phyloP scores from a whole-genome alignment of 1,284 basidiomycete species.

The Chalciporus sp. region DNA sequence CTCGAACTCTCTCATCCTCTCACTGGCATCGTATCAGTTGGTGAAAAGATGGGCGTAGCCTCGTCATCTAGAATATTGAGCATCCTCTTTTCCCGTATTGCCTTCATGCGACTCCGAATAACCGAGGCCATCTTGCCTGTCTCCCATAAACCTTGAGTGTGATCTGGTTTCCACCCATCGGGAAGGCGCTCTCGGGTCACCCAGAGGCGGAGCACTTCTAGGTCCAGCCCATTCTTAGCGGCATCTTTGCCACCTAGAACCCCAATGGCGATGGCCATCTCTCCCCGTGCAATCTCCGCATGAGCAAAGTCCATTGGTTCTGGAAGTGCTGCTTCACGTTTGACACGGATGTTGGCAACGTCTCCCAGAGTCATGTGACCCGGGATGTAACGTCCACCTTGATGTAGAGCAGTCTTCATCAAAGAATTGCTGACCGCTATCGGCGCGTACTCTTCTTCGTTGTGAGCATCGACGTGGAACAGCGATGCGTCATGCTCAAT shows the following conservation, averaged over 20 bases:
- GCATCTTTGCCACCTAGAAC: constrained; percentile 36
- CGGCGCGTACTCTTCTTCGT: constrained; percentile 35
- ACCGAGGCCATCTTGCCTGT: constrained; percentile 28
- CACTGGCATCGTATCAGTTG: not conserved
- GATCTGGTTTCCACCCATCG: constrained; percentile 51
- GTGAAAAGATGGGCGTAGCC: constrained; percentile 5
- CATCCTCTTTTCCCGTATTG: constrained; percentile 16
- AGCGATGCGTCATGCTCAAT: constrained; percentile 53
- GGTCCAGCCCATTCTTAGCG: constrained; percentile 41
- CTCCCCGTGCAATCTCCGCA: constrained; percentile 63
- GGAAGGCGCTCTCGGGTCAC: constrained; percentile 55
- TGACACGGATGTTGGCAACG: constrained; percentile 47
- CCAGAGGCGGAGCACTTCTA: constrained; percentile 51
- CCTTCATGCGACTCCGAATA: constrained; percentile 32
- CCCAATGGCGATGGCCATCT: constrained; percentile 61
- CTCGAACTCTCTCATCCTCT: not conserved
- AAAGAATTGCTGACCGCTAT: constrained; percentile 22
- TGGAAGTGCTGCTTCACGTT: constrained; percentile 43
- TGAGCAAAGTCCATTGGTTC: constrained; percentile 45
- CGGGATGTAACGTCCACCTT: constrained; percentile 19
- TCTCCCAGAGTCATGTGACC: constrained; percentile 37
- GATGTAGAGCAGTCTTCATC: constrained; percentile 23
- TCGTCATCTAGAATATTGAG: constrained; percentile 24
- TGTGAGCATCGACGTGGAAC: constrained; percentile 40
- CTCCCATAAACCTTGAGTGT: constrained; percentile 45